phyloP scores from a whole-genome alignment of 768 basidiomycete genomes.

The Phanerochaete carnosa region DNA sequence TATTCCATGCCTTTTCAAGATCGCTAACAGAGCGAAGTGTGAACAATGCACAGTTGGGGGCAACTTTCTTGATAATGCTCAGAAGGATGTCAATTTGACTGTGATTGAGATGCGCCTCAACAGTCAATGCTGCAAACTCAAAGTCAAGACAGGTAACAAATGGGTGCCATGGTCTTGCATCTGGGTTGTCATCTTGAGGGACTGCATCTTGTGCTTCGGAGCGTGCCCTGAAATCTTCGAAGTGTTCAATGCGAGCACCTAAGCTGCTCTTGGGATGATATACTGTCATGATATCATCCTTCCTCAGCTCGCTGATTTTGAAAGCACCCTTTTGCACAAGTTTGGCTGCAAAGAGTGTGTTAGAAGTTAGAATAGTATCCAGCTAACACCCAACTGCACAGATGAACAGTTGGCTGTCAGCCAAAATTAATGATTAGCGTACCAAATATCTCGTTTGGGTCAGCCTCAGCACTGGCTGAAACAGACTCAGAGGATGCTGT shows the following conservation, averaged over 20 bases:
- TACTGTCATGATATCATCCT: slow-evolving; percentile 1
- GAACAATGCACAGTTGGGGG: background rate
- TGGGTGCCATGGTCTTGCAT: background rate
- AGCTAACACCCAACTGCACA: too few species aligned
- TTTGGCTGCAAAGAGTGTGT: too few species aligned
- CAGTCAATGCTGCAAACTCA: slow-evolving; percentile 12
- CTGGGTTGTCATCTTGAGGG: background rate
- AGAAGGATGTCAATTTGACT: slow-evolving; percentile 4
- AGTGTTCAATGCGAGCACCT: background rate
- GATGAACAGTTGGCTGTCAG: too few species aligned
- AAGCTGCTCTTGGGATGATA: slow-evolving; percentile 2
- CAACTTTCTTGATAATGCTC: background rate
- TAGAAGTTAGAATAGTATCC: too few species aligned
- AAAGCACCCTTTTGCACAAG: too few species aligned
- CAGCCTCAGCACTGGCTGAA: too few species aligned
- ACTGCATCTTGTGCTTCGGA: background rate
- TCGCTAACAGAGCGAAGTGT: slow-evolving; percentile 2
- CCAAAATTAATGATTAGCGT: too few species aligned
- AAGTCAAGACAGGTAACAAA: slow-evolving; percentile 9
- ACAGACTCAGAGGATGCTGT: too few species aligned
- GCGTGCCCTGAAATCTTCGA: background rate
- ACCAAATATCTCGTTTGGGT: too few species aligned
- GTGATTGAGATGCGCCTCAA: background rate
- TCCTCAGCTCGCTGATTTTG: too few species aligned
- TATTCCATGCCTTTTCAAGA: background rate